Conservation (phyloP, 1,284 basidiomycete genomes). For the Earliella scabrosa region DNA sequence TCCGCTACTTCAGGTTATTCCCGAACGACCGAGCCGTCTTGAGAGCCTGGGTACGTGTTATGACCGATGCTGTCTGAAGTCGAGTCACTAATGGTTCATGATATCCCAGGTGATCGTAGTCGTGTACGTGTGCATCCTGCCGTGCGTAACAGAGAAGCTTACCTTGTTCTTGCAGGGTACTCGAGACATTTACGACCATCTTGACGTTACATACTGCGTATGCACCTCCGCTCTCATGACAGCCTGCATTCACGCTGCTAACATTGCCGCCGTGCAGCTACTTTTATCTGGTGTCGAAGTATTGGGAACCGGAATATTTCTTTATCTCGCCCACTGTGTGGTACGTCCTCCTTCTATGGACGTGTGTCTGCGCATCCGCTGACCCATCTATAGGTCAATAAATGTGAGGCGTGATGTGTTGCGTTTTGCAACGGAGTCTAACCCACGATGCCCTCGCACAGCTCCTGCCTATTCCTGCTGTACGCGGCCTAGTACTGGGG, state of each 20-base stretch:
- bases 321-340: constrained; percentile 1
- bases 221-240: neutral
- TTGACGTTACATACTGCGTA: constrained; percentile 7
- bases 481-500: too few relatives aligned
- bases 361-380: neutral
- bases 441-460: neutral
- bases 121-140: neutral
- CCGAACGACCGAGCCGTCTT: neutral
- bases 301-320: constrained; percentile 10
- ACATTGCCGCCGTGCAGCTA: neutral
- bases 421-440: neutral
- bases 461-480: constrained; percentile 4
- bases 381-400: neutral
- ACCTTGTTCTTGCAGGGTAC: neutral
- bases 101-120: neutral
- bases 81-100: neutral
- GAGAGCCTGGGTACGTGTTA: constrained; percentile 4
- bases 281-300: constrained; percentile 6
- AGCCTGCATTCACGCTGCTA: too few relatives aligned
- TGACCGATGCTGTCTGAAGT: neutral
- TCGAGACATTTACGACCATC: constrained; percentile 2
- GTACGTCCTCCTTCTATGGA: neutral
- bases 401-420: neutral
- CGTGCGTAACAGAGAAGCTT: too few relatives aligned
- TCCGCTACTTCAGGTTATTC: constrained; percentile 1